Evolutionary conservation across 2,329 filamentous ascomycete genomes (phyloP), one percentile per base, ranked within the genome.

Genomic region (Chalara sp.): DNA sequence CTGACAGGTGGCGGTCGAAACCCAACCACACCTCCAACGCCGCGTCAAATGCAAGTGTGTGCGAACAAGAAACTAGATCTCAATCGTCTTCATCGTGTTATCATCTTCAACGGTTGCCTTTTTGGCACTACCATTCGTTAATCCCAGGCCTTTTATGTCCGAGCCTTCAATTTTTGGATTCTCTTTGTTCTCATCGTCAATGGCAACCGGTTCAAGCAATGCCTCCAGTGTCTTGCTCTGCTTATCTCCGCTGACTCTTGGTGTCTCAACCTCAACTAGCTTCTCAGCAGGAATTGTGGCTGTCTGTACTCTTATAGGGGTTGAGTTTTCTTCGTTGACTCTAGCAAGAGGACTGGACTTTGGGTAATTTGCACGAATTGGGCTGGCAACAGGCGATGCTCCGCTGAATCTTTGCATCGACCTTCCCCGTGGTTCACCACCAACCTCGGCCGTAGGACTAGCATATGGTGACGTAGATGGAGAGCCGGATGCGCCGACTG

Each of bases 341-440:
- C 84, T 76, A 46, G 86, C 84, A 51, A 92, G 72, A 12, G 87
- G 86, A 58, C 84, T 88, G 11, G 83, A 77, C 61, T 89, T 84
- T 58, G 81, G 79, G 54, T 78, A 81, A 10, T 79, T 76, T 1
- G 84, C 79, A 52, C 80, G 74, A 64, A 81, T 86, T 21, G 85
- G 83, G 58, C 82, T 87, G 7, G 73, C 72, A 55, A 78, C 73
- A 3, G 82, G 81, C 30, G 83, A 83, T 47, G 81, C 81, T 52
- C 76, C 79, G 58, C 75, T 83, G 30, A 86, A 78, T 43, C 87
- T 78, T 61, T 89, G 84, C 65, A 87, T 78, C 37, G 84, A 85
- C 45, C 87, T 77, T 50, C 87, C 87, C 35, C 87, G 81, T 40
- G 76, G 74, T 60, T 84, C 81, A 41, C 74, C 74, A 37, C 74